Conservation (phyloP, 371 early-diverging fungal genomes). For the Apophysomyces elegans region DNA sequence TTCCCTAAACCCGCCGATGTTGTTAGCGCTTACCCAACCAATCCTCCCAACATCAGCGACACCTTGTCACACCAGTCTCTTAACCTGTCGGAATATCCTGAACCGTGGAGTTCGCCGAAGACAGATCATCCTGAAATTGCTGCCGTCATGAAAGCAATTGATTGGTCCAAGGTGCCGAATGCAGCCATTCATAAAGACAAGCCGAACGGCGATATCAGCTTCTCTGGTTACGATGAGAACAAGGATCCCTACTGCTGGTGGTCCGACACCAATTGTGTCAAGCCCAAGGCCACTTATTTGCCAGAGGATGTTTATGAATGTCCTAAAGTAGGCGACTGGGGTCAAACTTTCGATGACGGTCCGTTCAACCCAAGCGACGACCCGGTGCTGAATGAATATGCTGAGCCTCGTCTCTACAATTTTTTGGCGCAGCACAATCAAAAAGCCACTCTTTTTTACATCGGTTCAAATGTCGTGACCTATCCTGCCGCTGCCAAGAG, state of each 20-base stretch:
- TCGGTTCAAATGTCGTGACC: slow-evolving; percentile 27
- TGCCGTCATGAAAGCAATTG: slow-evolving; percentile 44
- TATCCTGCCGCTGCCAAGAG: slow-evolving; percentile 27
- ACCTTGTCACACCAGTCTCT: slow-evolving; percentile 30
- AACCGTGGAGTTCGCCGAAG: slow-evolving; percentile 39
- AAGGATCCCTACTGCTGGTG: slow-evolving; percentile 55
- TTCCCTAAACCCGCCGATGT: slow-evolving; percentile 35
- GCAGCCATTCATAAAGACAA: slow-evolving; percentile 34
- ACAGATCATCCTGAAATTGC: slow-evolving; percentile 39
- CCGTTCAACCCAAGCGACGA: slow-evolving; percentile 42
- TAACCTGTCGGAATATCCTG: slow-evolving; percentile 39
- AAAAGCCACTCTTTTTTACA: slow-evolving; percentile 32
- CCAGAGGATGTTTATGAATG: slow-evolving; percentile 51
- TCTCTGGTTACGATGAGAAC: slow-evolving; percentile 27
- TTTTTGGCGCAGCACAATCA: slow-evolving; percentile 44
- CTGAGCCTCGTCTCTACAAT: slow-evolving; percentile 54
- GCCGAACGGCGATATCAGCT: slow-evolving; percentile 22
- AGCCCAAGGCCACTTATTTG: slow-evolving; percentile 43
- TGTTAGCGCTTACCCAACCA: slow-evolving; percentile 39
- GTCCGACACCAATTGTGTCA: slow-evolving; percentile 48
- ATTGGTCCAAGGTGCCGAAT: slow-evolving; percentile 52
- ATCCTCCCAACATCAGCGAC: slow-evolving; percentile 21
- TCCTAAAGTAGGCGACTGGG: slow-evolving; percentile 54
- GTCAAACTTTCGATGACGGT: slow-evolving; percentile 55
- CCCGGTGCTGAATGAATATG: slow-evolving; percentile 23